Evolutionary conservation across 768 basidiomycete species (phyloP), one percentile per base, ranked within the genome.

Genomic region (Leccinum aurantiacum): DNA sequence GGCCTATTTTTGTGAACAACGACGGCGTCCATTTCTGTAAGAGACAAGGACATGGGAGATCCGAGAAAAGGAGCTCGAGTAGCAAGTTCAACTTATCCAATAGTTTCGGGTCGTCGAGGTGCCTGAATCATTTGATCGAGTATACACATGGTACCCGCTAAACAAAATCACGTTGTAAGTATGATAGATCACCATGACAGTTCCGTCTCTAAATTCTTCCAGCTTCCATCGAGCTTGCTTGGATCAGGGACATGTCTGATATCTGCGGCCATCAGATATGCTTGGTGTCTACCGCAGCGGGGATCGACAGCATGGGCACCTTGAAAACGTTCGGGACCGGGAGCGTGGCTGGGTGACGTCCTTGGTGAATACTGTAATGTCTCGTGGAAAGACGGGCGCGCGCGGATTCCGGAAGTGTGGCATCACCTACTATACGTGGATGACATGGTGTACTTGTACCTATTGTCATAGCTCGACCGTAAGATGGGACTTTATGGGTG

Each of bases 251-350:
- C 17, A 56, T 33, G 27, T 29, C 27, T 2, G 41, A 41, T 14
- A 56, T 33, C 31, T 33, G 10, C 31, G 31, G 31, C 31, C 31
- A 31, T 31, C 4, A 31, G 53, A 9, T 58, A 33, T 1, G n/a
- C n/a, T 54, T 22, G 2, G 22, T 31, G 9, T 63, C 48, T 37
- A 13, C 44, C 7, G 58, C 51, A 1, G 62, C 55, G 25, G 51
- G n/a, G 33, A 69, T 49, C 63, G 66, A 66, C 19, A 62, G 17
- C 7, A 65, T 1, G 3, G 62, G 14, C 25, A 25, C 47, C 35
- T 63, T 59, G 11, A 67, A n/a, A 48, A 65, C 53, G 56, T 60
- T 67, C 1, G 64, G 60, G 6, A 14, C 46, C 7, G 48, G 25
- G 37, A 27, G 35, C 25, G 6, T 17, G 17, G 1, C 27, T 11